phyloP scores from a whole-genome alignment of 805 yeast genomes.

The Candida tammaniensis region DNA sequence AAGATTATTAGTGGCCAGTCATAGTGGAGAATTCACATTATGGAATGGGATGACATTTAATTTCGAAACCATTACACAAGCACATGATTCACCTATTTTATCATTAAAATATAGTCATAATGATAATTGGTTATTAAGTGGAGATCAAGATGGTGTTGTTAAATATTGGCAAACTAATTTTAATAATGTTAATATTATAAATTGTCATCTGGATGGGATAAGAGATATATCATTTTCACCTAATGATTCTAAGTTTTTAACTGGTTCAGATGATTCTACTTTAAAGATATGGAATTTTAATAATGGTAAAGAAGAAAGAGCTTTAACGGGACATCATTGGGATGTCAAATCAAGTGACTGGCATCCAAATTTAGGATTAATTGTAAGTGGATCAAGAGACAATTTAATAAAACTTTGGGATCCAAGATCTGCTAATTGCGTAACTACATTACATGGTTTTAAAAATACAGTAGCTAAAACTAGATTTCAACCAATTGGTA shows the following conservation, averaged over 20 bases:
- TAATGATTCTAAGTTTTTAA: slow-evolving; percentile 86
- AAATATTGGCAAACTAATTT: slow-evolving; percentile 98
- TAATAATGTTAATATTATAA: slow-evolving; percentile 83
- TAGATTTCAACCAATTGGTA: slow-evolving; percentile 80
- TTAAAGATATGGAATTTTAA: slow-evolving; percentile 94
- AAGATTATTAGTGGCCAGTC: slow-evolving; percentile 82
- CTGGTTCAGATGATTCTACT: slow-evolving; percentile 89
- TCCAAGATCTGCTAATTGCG: slow-evolving; percentile 73
- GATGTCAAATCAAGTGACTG: slow-evolving; percentile 97
- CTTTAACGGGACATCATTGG: slow-evolving; percentile 94
- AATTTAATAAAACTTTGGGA: slow-evolving; percentile 94
- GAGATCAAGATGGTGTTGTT: slow-evolving; percentile 87
- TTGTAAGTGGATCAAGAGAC: slow-evolving; percentile 94
- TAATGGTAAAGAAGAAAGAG: slow-evolving; percentile 78
- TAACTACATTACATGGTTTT: slow-evolving; percentile 84
- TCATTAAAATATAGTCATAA: slow-evolving; percentile 79
- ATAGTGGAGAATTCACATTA: slow-evolving; percentile 91
- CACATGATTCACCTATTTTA: slow-evolving; percentile 89
- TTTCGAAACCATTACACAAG: slow-evolving; percentile 97
- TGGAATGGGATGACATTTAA: slow-evolving; percentile 97
- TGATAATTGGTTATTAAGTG: slow-evolving; percentile 92
- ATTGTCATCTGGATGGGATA: slow-evolving; percentile 76
- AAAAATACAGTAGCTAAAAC: slow-evolving; percentile 91
- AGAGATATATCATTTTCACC: slow-evolving; percentile 89
- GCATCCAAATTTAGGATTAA: slow-evolving; percentile 86